Percentiles rank a stretch among this genome's conserved stretches.
phyloP scores from a whole-genome alignment of 768 basidiomycete species.

The Psilocybe azurescens region DNA sequence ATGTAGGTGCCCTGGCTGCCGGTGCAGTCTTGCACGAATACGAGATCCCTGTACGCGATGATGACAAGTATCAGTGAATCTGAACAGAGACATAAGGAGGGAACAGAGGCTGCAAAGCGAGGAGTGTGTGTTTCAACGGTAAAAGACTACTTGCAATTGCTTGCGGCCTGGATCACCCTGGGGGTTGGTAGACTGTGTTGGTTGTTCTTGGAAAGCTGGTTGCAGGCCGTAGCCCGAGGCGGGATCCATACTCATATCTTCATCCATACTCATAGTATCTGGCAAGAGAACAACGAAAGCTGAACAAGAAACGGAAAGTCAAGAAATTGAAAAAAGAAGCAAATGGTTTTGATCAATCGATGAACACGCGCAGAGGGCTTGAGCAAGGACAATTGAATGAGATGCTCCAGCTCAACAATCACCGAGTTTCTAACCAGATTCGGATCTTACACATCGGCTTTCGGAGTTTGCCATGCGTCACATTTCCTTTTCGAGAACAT shows the following conservation, averaged over 20 bases:
- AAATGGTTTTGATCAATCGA: constrained; percentile 21
- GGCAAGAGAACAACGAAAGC: no score
- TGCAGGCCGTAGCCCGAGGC: constrained; percentile 35
- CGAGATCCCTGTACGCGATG: constrained; percentile 70
- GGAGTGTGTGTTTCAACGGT: neutral
- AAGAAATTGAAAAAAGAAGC: neutral
- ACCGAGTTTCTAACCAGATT: constrained; percentile 34
- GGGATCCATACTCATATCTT: constrained; percentile 76
- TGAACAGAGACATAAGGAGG: constrained; percentile 9
- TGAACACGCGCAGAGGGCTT: constrained; percentile 22
- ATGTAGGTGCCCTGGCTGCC: constrained; percentile 92
- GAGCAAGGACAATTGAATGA: constrained; percentile 11
- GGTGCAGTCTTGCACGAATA: constrained; percentile 95
- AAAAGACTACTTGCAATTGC: constrained; percentile 66
- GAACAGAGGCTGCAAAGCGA: neutral
- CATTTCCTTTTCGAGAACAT: constrained; percentile 14
- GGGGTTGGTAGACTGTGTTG: constrained; percentile 34
- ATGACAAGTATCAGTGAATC: neutral
- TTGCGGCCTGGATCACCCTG: constrained; percentile 53
- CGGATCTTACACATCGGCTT: constrained; percentile 49
- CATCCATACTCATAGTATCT: constrained; percentile 58
- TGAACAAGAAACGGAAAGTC: neutral
- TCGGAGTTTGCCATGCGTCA: constrained; percentile 32
- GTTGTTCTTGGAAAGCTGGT: constrained; percentile 41
- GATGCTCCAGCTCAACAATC: constrained; percentile 1